Percentiles rank a stretch among this genome's conserved stretches.
These are phyloP conservation scores for Cicer pinnatifidum DNA, from an alignment of 306 rosid genomes.

Conservation along the genomic window DNA sequence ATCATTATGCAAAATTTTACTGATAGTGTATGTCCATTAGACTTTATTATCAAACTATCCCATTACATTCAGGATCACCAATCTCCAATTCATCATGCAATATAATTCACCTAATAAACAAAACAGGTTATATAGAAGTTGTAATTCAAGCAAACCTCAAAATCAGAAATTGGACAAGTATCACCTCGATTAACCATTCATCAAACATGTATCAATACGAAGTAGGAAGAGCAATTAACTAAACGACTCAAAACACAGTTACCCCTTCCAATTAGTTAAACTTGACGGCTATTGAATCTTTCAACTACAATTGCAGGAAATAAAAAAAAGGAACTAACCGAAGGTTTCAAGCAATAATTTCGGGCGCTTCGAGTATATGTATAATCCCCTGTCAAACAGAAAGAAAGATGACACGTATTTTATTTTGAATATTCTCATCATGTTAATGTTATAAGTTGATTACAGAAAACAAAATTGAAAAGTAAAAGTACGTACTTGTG, in stretches of 20 bases:
- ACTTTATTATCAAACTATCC: too few relatives aligned
- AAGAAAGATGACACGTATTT: not conserved
- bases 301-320: too few relatives aligned
- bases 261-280: too few relatives aligned
- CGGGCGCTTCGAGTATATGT: conserved; percentile 30
- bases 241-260: too few relatives aligned
- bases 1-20: too few relatives aligned
- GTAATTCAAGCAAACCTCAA: conserved; percentile 4
- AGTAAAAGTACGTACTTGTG: conserved; percentile 34
- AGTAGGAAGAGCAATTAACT: not conserved
- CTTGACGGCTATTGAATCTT: too few relatives aligned
- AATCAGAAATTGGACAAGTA: not conserved
- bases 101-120: not conserved
- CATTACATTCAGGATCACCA: too few relatives aligned
- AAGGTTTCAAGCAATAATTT: conserved; percentile 20
- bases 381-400: conserved; percentile 45
- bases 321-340: conserved; percentile 38
- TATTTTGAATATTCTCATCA: not conserved
- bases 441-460: not conserved
- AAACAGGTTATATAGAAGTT: not conserved
- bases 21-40: too few relatives aligned
- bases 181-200: not conserved
- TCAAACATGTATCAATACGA: not conserved
- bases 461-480: not conserved
- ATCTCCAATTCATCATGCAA: too few relatives aligned